Evolutionary conservation across 768 basidiomycete species (phyloP), one percentile per base, ranked within the genome.

Genomic region (Dioszegia aurantiaca): DNA sequence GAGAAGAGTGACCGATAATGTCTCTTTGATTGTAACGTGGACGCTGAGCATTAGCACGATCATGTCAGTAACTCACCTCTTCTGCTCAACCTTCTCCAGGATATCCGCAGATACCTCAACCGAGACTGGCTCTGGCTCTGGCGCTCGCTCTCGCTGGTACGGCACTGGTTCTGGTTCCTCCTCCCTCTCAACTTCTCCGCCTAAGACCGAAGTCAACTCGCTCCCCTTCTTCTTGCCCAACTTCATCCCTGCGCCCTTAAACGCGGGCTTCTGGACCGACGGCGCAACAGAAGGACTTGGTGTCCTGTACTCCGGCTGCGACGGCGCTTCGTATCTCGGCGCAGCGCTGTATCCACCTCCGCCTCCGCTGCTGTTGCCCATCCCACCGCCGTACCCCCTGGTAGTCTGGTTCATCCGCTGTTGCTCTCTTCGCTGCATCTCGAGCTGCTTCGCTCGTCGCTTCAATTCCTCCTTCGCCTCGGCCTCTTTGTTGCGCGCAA

Each of bases 381-480:
- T 53, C 30, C 69, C 64, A 42, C 65, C 62, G 5, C 61, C 55
- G 19, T 46, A 51, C 14, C 81, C 80, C 4, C 79, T 81, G 9
- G 81, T 82, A 3, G 79, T 73, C 8, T 84, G 3, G 21, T 86
- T 79, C 21, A 90, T 86, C 59, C 85, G 82, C 65, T 94, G 90
- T 75, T 93, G 90, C 73, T 99, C 94, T 31, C 93, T 82, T 40
- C 94, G 85, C 73, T 98, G 95, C 86, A 95, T 89, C 77, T 99
- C 95, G 61, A 99, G 85, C 71, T 97, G 92, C 75, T 95, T 95
- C 0, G 95, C 93, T 28, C 94, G 87, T 39, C 95, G 86, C 77
- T 98, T 98, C 73, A 99, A 87, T 72, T 97, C 94, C 75, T 99
- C 95, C 75, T 99, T 99, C 1, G 94, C 95, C 71, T 99, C 95